Percentiles rank a stretch among this genome's conserved stretches.
phyloP scores from a whole-genome alignment of 306 rosid species.

The Quercus parvula region DNA sequence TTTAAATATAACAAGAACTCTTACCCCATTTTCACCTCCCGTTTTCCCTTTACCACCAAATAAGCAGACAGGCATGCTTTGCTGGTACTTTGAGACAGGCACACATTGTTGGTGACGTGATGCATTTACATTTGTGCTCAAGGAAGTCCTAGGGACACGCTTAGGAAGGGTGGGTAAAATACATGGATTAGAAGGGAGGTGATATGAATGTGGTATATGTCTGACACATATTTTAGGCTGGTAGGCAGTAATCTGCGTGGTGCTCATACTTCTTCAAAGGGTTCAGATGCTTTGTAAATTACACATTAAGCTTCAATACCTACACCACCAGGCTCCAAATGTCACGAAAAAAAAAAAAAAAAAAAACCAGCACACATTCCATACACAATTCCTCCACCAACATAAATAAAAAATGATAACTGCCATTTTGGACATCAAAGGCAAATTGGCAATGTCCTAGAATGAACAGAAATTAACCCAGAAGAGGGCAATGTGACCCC shows the following conservation, averaged over 20 bases:
- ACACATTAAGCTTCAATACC: slow-evolving; percentile 22
- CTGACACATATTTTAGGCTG: slow-evolving; percentile 18
- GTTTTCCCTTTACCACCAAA: slow-evolving; percentile 54
- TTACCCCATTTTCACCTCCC: slow-evolving; percentile 47
- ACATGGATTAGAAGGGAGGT: slow-evolving; percentile 18
- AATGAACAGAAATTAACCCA: background rate
- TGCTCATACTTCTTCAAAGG: slow-evolving; percentile 34
- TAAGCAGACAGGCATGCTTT: slow-evolving; percentile 39
- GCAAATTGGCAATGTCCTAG: background rate
- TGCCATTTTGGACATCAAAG: background rate
- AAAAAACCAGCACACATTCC: background rate
- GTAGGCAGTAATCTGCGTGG: slow-evolving; percentile 28
- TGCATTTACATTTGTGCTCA: slow-evolving; percentile 1
- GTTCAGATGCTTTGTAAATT: slow-evolving; percentile 11
- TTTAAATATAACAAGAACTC: background rate
- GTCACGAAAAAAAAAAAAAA: background rate
- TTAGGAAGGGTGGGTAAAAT: slow-evolving; percentile 2
- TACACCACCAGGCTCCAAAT: slow-evolving; percentile 17
- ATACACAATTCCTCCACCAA: background rate
- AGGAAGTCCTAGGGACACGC: slow-evolving; percentile 17
- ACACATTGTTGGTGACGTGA: slow-evolving; percentile 23
- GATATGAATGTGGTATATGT: slow-evolving; percentile 2
- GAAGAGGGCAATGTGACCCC: background rate
- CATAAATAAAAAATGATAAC: background rate
- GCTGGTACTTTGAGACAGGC: slow-evolving; percentile 30